phyloP scores from a whole-genome alignment of 192 early-diverging fungal genomes.

The Chytriomyces confervae region DNA sequence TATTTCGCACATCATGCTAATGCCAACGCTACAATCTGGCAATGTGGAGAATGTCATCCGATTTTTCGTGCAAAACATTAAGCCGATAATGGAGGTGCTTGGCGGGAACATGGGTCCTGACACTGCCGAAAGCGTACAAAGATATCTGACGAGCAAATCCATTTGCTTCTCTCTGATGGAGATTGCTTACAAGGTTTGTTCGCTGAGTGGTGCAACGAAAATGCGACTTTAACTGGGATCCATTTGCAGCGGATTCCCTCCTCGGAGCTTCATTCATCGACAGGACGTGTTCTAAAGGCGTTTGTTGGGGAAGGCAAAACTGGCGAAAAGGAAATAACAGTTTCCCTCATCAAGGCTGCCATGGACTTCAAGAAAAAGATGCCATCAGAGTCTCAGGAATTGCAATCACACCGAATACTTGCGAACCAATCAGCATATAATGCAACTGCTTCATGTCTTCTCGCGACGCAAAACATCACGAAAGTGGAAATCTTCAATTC shows the following conservation, averaged over 20 bases:
- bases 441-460: constrained; percentile 19
- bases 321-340: constrained; percentile 33
- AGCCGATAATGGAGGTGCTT: constrained; percentile 58
- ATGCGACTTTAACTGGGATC: too few species aligned
- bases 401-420: not conserved
- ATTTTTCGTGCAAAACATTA: constrained; percentile 59
- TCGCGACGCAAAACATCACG: constrained; percentile 21
- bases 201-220: not conserved
- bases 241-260: constrained; percentile 21
- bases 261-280: constrained; percentile 23
- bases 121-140: constrained; percentile 22
- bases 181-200: constrained; percentile 51
- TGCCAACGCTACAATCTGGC: constrained; percentile 54
- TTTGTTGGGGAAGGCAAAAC: constrained; percentile 14
- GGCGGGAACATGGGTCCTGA: constrained; percentile 32
- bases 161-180: constrained; percentile 55
- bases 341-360: constrained; percentile 30
- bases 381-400: not conserved
- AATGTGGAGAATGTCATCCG: constrained; percentile 49
- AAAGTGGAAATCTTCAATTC: constrained; percentile 52
- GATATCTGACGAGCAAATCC: constrained; percentile 47
- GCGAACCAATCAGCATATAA: constrained; percentile 26
- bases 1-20: constrained; percentile 55
- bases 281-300: constrained; percentile 23
- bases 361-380: constrained; percentile 38